phyloP scores from a whole-genome alignment of 306 rosid genomes.

The Alnus glutinosa region DNA sequence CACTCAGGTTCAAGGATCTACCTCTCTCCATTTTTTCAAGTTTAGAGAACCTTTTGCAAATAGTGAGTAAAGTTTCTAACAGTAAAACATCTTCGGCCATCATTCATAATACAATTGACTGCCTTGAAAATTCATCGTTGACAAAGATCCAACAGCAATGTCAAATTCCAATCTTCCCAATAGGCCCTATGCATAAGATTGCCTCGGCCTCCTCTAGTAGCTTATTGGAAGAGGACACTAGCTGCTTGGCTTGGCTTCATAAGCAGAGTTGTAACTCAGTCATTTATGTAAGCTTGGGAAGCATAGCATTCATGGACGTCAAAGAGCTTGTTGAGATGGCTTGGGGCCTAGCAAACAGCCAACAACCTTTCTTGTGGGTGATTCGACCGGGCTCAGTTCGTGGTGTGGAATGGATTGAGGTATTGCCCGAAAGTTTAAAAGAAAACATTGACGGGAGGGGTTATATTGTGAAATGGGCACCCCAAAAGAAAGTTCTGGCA shows the following conservation, averaged over 20 bases:
- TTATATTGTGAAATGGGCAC: conserved; percentile 47
- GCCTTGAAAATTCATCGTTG: not conserved
- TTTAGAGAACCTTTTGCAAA: not conserved
- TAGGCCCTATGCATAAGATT: conserved; percentile 51
- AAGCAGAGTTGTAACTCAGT: conserved; percentile 15
- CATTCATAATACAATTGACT: conserved; percentile 39
- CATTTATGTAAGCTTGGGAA: conserved; percentile 52
- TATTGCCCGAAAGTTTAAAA: conserved; percentile 27
- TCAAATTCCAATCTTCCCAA: conserved; percentile 34
- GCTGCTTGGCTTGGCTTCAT: conserved; percentile 35
- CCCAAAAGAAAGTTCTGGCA: conserved; percentile 44
- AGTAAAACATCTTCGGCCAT: conserved; percentile 36
- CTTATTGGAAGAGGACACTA: conserved; percentile 27
- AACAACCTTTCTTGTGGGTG: conserved; percentile 48
- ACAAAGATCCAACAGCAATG: conserved; percentile 20
- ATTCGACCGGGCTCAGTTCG: conserved; percentile 18
- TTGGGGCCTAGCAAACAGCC: conserved; percentile 48
- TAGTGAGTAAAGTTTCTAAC: not conserved
- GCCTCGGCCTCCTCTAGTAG: conserved; percentile 17
- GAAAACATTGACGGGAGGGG: conserved; percentile 21
- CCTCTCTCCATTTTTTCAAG: conserved; percentile 11
- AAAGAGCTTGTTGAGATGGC: conserved; percentile 49
- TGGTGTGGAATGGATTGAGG: conserved; percentile 21
- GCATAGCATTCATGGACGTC: conserved; percentile 45
- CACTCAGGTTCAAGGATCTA: conserved; percentile 55